Conservation (phyloP, 192 early-diverging fungal genomes). For the Nowakowskiella sp. region DNA sequence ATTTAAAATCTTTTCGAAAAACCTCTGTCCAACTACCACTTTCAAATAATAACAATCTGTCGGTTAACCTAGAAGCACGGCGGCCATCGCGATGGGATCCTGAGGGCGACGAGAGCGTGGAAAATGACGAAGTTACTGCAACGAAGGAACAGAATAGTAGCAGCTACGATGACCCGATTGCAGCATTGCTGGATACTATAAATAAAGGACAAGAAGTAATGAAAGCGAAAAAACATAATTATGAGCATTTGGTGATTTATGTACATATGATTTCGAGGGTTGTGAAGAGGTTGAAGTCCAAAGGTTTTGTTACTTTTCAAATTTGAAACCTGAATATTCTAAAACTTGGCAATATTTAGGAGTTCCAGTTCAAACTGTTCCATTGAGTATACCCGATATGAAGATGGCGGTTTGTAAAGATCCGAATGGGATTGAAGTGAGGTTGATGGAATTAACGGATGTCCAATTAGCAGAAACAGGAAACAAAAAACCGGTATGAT, state of each 20-base stretch:
- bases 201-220: not conserved
- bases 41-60: too few relatives aligned
- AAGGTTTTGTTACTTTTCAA: slow-evolving; percentile 18
- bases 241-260: slow-evolving; percentile 52
- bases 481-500: slow-evolving; percentile 14
- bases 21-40: too few relatives aligned
- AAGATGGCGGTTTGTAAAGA: slow-evolving; percentile 41
- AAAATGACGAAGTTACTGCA: too few relatives aligned
- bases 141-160: too few relatives aligned
- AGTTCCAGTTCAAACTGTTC: not conserved
- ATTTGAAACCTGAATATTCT: not conserved
- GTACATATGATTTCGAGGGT: slow-evolving; percentile 46
- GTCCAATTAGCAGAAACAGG: slow-evolving; percentile 23
- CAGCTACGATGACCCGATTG: too few relatives aligned
- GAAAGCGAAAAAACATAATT: slow-evolving; percentile 16
- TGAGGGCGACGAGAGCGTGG: too few relatives aligned
- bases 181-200: too few relatives aligned
- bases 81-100: too few relatives aligned
- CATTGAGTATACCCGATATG: slow-evolving; percentile 21
- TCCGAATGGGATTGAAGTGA: slow-evolving; percentile 45
- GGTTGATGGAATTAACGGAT: slow-evolving; percentile 44
- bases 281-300: slow-evolving; percentile 34
- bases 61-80: too few relatives aligned
- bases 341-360: too few relatives aligned
- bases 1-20: too few relatives aligned